These are phyloP conservation scores for Fusarium annulatum DNA, from an alignment of 2,329 filamentous ascomycete genomes.

Conservation along the genomic window DNA sequence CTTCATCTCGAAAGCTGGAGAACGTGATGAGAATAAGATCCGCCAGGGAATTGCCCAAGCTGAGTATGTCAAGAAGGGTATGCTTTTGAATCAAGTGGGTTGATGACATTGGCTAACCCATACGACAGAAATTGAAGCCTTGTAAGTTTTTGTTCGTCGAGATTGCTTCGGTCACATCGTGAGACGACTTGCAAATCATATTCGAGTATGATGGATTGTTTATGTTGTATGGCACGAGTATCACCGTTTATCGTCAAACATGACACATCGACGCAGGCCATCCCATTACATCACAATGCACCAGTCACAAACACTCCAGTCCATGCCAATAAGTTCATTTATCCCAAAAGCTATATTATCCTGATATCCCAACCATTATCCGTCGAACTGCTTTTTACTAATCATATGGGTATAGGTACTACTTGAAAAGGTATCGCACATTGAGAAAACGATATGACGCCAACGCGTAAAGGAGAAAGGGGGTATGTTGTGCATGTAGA, in stretches of 20 bases:
- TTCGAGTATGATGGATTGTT: not conserved
- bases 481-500: constrained; percentile 16
- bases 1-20: constrained; percentile 78
- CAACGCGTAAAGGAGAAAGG: constrained; percentile 44
- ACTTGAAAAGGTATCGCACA: constrained; percentile 89
- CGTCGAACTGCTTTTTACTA: constrained; percentile 35
- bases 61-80: constrained; percentile 92
- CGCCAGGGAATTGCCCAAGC: constrained; percentile 79
- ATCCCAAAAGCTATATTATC: constrained; percentile 15
- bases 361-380: constrained; percentile 11
- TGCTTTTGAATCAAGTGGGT: not conserved
- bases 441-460: constrained; percentile 82
- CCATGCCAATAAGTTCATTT: constrained; percentile 20
- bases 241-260: not conserved
- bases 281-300: not conserved
- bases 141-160: constrained; percentile 70
- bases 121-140: constrained; percentile 81
- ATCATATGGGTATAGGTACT: constrained; percentile 55
- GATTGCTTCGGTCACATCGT: not conserved
- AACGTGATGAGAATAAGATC: constrained; percentile 81
- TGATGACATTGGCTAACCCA: not conserved
- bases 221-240: not conserved
- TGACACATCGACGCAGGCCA: not conserved
- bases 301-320: not conserved
- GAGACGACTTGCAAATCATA: not conserved